Evolutionary conservation across 164 flowering plant genomes (phyloP), one percentile per base, ranked within the genome.

Genomic region (Nymphaea colorata): DNA sequence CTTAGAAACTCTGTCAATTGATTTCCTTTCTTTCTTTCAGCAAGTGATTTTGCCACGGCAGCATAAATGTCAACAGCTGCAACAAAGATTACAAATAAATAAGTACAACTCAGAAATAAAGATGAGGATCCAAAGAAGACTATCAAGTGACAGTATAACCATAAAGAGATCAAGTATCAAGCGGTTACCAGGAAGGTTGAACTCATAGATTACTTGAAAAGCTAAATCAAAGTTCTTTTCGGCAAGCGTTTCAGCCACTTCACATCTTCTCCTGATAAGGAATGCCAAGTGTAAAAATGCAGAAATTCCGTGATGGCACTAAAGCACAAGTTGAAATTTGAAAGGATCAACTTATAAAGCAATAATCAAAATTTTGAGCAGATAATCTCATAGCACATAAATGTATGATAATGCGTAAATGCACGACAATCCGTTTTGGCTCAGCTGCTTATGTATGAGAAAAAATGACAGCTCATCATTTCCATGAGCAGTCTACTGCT

Each of bases 11-110:
- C 99, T 25, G 96, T 90, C 70, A 94, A 77, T 64, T 90, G 98
- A 55, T 95, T 80, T 53, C 98, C 99, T 73, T 76, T 90, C 77
- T 94, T 94, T 67, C 96, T 86, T 73, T 94, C 99, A 67, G 98
- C 98, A 62, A 91, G 93, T 65, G 98, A 91, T 77, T 98, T 85
- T 78, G 98, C 96, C 72, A 94, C 99, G 63, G 83, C 96, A 70
- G 99, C 99, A 80, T 91, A 94, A 67, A 94, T 94, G 77, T 94
- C 94, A 67, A 91, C 98, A 82, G 96, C 99, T 94, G 84, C 69
- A 78, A 69, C 68, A 66, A 2, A 66, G 59, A 68, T 6, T 62
- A 18, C 18, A 57, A 66, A 25, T 25, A 25, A 25, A 25, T 25
- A 8, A 3, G 43, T 42, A 66, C 2, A 25, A 25, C 36, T 25